Percentiles rank a stretch among this genome's conserved stretches.
Conservation (phyloP, 1,284 basidiomycete genomes). For the Cryptococcus sp. region DNA sequence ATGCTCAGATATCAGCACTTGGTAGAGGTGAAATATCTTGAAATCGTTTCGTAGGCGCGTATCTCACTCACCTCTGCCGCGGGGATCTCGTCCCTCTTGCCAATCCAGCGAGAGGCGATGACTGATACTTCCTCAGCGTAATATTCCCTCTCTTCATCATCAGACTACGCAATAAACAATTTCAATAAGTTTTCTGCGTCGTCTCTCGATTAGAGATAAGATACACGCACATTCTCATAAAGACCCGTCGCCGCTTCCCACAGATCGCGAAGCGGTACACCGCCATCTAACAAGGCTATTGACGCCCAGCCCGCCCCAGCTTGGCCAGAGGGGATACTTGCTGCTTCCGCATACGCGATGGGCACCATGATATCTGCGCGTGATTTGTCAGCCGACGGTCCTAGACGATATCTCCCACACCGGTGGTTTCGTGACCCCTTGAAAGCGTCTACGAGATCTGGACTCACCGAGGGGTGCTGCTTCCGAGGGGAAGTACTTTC, state of each 20-base stretch:
- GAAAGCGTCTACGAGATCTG: constrained; percentile 35
- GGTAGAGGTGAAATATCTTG: no score
- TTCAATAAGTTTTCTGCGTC: neutral
- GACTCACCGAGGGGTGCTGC: constrained; percentile 82
- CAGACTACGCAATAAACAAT: constrained; percentile 10
- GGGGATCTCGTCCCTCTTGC: constrained; percentile 36
- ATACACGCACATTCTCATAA: constrained; percentile 37
- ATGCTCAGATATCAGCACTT: neutral
- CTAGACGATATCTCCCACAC: no score
- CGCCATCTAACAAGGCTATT: constrained; percentile 39
- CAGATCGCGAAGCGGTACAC: constrained; percentile 39
- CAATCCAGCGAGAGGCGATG: constrained; percentile 28
- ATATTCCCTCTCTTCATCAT: constrained; percentile 41
- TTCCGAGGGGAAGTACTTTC: constrained; percentile 86
- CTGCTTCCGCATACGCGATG: constrained; percentile 36
- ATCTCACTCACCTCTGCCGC: constrained; percentile 38
- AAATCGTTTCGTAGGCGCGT: no score
- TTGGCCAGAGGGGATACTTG: constrained; percentile 10
- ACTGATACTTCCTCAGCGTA: constrained; percentile 47
- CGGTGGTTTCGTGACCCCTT: no score
- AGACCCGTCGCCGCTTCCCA: constrained; percentile 40
- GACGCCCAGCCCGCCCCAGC: constrained; percentile 37
- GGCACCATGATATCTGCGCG: constrained; percentile 43
- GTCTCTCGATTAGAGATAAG: neutral
- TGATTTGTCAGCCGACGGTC: neutral